phyloP scores from a whole-genome alignment of 768 basidiomycete species.

The Kwoniella sp. region DNA sequence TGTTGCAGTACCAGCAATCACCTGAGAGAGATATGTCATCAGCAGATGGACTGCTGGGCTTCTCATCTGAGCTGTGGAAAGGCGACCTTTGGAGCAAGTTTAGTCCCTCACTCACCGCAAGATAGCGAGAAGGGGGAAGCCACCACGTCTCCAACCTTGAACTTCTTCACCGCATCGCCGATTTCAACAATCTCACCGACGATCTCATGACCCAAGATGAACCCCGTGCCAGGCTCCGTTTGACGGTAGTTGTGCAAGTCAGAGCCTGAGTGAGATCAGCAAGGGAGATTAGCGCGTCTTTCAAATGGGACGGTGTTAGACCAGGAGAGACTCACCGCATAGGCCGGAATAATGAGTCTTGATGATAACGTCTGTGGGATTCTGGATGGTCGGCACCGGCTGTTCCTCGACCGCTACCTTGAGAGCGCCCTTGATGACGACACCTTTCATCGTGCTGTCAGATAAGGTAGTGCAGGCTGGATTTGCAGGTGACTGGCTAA shows the following conservation, averaged over 20 bases:
- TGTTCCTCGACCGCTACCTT: constrained; percentile 29
- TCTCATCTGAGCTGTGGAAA: no score
- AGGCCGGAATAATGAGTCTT: constrained; percentile 42
- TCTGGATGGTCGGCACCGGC: constrained; percentile 34
- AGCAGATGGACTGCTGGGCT: no score
- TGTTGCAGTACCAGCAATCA: constrained; percentile 50
- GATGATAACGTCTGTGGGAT: constrained; percentile 39
- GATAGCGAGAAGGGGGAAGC: constrained; percentile 49
- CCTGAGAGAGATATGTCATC: no score
- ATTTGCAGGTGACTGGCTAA: not conserved
- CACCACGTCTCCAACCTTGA: constrained; percentile 56
- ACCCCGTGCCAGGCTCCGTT: constrained; percentile 25
- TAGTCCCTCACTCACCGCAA: constrained; percentile 44
- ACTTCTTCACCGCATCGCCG: constrained; percentile 48
- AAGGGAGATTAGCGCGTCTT: not conserved
- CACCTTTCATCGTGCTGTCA: constrained; percentile 34
- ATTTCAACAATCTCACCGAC: constrained; percentile 37
- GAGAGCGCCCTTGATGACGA: constrained; percentile 33
- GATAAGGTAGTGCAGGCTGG: not conserved
- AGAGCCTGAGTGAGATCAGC: constrained; percentile 26
- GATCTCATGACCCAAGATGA: constrained; percentile 50
- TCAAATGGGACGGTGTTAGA: not conserved
- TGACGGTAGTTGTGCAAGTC: constrained; percentile 46
- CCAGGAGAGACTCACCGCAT: constrained; percentile 36
- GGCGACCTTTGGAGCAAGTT: no score